Conservation (phyloP, 83 land plant genomes). For the Picea mariana region DNA sequence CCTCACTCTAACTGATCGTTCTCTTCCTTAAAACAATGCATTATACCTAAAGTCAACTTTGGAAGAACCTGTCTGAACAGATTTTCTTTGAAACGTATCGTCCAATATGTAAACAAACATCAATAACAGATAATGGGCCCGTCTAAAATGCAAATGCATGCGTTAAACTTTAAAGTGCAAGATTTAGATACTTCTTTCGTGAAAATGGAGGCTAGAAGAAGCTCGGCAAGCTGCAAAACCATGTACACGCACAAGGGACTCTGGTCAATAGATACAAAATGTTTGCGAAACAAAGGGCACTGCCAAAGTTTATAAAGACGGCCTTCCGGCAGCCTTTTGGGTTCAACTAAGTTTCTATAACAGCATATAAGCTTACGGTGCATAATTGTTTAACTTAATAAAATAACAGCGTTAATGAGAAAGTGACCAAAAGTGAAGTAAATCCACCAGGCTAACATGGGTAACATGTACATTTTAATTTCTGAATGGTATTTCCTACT, state of each 20-base stretch:
- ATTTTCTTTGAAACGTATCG: neutral
- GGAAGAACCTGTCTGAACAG: neutral
- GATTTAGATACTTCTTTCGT: neutral
- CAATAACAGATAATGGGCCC: neutral
- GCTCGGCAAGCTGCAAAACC: neutral
- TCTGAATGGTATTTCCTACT: neutral
- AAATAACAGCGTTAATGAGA: too few species aligned
- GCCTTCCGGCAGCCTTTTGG: constrained; percentile 4
- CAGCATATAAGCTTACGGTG: too few species aligned
- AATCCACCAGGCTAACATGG: too few species aligned
- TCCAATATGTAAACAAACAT: neutral
- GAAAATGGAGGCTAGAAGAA: neutral
- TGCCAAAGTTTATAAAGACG: neutral
- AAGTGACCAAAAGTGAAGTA: too few species aligned
- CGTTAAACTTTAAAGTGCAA: neutral
- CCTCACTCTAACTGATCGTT: neutral
- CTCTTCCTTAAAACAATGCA: neutral
- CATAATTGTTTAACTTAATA: too few species aligned
- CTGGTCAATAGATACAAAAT: neutral
- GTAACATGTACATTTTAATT: too few species aligned
- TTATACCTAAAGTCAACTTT: neutral
- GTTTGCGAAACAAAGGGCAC: neutral
- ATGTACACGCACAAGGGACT: neutral
- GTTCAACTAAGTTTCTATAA: too few species aligned
- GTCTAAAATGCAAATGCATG: neutral